Conservation (phyloP, 805 yeast genomes). For the Candida boleticola region DNA sequence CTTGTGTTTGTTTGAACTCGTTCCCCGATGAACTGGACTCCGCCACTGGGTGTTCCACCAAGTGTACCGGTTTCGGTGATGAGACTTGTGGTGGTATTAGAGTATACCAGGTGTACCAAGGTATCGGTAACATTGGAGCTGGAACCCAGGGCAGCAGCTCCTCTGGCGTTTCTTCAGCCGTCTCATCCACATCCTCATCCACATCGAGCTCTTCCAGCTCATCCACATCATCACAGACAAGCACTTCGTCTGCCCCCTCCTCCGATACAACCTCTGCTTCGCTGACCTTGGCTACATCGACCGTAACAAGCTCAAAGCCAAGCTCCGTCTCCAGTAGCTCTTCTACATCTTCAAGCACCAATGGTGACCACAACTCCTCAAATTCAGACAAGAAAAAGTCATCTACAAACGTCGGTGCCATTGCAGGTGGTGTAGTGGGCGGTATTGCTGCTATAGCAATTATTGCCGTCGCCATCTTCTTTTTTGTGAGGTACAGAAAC, state of each 20-base stretch:
- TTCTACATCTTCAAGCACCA: slow-evolving; percentile 9
- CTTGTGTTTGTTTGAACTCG: slow-evolving; percentile 37
- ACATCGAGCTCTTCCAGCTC: slow-evolving; percentile 10
- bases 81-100: slow-evolving; percentile 38
- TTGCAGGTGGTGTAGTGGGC: slow-evolving; percentile 47
- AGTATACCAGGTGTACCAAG: slow-evolving; percentile 30
- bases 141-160: slow-evolving; percentile 2
- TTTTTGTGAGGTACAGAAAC: slow-evolving; percentile 29
- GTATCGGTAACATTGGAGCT: slow-evolving; percentile 17
- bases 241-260: slow-evolving; percentile 2
- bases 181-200: slow-evolving; percentile 8
- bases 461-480: slow-evolving; percentile 24
- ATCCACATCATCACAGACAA: slow-evolving; percentile 8
- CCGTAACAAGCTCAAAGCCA: slow-evolving; percentile 11
- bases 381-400: slow-evolving; percentile 13
- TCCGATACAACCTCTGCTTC: slow-evolving; percentile 9
- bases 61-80: slow-evolving; percentile 34
- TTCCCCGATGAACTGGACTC: slow-evolving; percentile 19
- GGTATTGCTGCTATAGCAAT: slow-evolving; percentile 33
- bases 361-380: slow-evolving; percentile 6
- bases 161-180: slow-evolving; percentile 8
- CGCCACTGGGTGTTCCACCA: slow-evolving; percentile 21
- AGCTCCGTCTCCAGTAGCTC: slow-evolving; percentile 8
- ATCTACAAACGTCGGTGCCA: slow-evolving; percentile 31
- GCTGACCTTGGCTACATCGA: slow-evolving; percentile 3